Percentiles rank a stretch among this genome's conserved stretches.
These are phyloP conservation scores for Mortierella sp. DNA, from an alignment of 371 early-diverging fungal genomes.

Conservation along the genomic window DNA sequence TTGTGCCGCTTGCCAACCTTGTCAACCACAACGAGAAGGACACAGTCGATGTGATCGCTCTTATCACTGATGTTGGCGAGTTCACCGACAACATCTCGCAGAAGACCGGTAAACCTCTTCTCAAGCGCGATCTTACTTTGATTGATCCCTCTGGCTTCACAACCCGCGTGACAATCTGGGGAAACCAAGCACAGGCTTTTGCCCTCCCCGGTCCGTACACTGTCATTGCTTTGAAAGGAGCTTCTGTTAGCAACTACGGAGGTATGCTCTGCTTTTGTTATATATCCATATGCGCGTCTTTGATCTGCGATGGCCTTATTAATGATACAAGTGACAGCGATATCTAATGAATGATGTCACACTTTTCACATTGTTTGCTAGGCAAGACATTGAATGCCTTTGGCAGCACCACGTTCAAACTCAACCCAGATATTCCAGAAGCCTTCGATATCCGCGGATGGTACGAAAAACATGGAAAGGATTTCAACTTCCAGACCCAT, in stretches of 20 bases:
- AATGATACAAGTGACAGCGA: background rate
- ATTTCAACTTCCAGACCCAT: conserved; percentile 60
- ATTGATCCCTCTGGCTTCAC: conserved; percentile 84
- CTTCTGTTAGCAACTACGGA: conserved; percentile 89
- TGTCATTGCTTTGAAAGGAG: conserved; percentile 88
- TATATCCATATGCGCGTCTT: background rate
- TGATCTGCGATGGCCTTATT: background rate
- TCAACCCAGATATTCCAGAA: conserved; percentile 92
- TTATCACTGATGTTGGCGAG: conserved; percentile 81
- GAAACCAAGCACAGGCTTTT: conserved; percentile 82
- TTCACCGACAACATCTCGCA: conserved; percentile 76
- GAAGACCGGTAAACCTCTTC: conserved; percentile 77
- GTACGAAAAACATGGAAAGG: conserved; percentile 71
- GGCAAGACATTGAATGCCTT: conserved; percentile 79
- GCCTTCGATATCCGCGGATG: conserved; percentile 89
- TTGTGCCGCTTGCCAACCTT: conserved; percentile 71
- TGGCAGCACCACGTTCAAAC: conserved; percentile 64
- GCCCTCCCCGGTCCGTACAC: conserved; percentile 62
- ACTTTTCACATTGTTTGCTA: conserved; percentile 11
- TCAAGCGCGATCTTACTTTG: conserved; percentile 89
- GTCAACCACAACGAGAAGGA: conserved; percentile 74
- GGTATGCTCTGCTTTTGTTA: conserved; percentile 60
- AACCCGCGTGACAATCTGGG: conserved; percentile 95
- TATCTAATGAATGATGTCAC: background rate
- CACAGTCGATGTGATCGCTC: conserved; percentile 86